Percentiles rank a stretch among this genome's conserved stretches.
phyloP scores from a whole-genome alignment of 2,329 filamentous ascomycete species.

The Cercospora brassicicola region DNA sequence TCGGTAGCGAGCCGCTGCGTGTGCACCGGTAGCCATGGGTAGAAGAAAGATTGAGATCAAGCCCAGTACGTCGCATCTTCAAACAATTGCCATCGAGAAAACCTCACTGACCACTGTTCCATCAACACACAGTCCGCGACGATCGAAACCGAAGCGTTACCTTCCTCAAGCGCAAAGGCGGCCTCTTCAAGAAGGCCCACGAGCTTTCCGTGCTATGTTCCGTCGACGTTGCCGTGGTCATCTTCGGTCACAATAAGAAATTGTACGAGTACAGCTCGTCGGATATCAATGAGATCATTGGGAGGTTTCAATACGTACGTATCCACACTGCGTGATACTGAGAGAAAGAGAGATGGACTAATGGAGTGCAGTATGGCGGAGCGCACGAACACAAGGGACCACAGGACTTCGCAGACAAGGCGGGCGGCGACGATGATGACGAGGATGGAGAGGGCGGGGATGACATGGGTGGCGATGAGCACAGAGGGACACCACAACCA shows the following conservation, averaged over 20 bases:
- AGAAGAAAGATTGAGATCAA: slow-evolving; percentile 99
- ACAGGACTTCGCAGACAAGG: slow-evolving; percentile 80
- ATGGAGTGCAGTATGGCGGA: slow-evolving; percentile 69
- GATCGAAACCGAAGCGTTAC: slow-evolving; percentile 52
- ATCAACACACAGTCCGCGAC: slow-evolving; percentile 24
- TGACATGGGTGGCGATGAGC: slow-evolving; percentile 45
- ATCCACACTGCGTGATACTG: neutral
- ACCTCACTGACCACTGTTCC: neutral
- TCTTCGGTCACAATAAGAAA: slow-evolving; percentile 98
- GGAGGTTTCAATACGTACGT: slow-evolving; percentile 84
- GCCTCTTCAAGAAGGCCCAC: slow-evolving; percentile 98
- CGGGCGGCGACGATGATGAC: slow-evolving; percentile 74
- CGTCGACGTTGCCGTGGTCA: slow-evolving; percentile 97
- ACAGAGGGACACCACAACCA: slow-evolving; percentile 68
- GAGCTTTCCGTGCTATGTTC: slow-evolving; percentile 97
- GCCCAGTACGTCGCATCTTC: slow-evolving; percentile 43
- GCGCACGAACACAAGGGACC: slow-evolving; percentile 97
- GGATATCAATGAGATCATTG: slow-evolving; percentile 88
- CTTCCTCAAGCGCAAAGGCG: slow-evolving; percentile 97
- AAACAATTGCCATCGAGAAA: neutral
- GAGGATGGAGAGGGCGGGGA: slow-evolving; percentile 67
- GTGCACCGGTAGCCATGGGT: slow-evolving; percentile 64
- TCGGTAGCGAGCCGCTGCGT: slow-evolving; percentile 14
- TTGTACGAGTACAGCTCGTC: slow-evolving; percentile 95
- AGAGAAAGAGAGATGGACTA: slow-evolving; percentile 18